Base-by-base conservation (phyloP, 2,329 filamentous ascomycete genomes). In the Falciphora oryzae region DNA sequence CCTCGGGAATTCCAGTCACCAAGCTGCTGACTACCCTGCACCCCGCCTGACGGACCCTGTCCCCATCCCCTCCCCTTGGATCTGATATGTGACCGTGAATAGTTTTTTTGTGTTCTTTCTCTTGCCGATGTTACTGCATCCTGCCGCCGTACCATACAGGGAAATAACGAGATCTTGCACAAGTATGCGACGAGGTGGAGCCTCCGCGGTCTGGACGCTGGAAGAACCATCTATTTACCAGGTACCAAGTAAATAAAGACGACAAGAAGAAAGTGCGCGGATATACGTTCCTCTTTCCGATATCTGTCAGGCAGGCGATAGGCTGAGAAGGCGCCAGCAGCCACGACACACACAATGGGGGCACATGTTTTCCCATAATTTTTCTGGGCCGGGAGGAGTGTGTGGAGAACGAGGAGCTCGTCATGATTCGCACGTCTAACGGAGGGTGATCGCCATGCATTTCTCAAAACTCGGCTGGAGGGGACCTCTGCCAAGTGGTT, bases 21-120 rank as follows among this genome's bases (percentile, higher is more conserved):
- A 53, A 53, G 44, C 44, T 53, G 44, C 44, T 53, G 44, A 53
- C 44, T 53, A 22, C 44, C 44, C 44, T 53, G 44, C 44, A 53
- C 44, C 44, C 44, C 44, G 44, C 44, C 7, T 44, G 38, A n/a
- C 18, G 8, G 44, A 50, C 44, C 38, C 38, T 18, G 13, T 44
- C 14, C 11, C 32, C 32, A 5, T 32, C 32, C 8, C 38, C 13
- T 44, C 14, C 38, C 3, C 2, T 5, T 44, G 44, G 22, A 53
- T 53, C 18, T n/a, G 44, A 53, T 53, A 53, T 53, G 44, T 53
- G 44, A 53, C 44, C 8, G 18, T n/a, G 18, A n/a, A n/a, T 53
- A 7, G 22, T 1, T 1, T 22, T 16, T 3, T 44, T 44, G 38
- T 22, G 14, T 8, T 50, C 16, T 53, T 53, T 10, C 44, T 53